phyloP scores from a whole-genome alignment of 306 rosid genomes.

The Hippophae tibetana region DNA sequence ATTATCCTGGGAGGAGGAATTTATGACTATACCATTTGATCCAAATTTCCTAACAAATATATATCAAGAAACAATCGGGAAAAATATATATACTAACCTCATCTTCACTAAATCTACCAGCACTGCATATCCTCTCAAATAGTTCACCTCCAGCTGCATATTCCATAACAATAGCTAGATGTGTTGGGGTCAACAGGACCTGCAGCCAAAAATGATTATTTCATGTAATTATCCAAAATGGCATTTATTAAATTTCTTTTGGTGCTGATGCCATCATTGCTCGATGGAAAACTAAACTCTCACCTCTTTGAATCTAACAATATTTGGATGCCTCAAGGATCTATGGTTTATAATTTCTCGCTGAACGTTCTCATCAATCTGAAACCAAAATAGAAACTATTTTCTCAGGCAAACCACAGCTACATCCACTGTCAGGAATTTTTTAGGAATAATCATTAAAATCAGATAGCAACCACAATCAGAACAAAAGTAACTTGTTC shows the following conservation, averaged over 20 bases:
- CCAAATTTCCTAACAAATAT: no score
- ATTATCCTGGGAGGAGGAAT: no score
- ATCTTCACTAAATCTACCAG: no score
- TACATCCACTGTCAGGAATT: neutral
- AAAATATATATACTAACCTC: no score
- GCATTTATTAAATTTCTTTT: neutral
- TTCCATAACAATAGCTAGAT: conserved; percentile 78
- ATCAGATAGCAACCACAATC: neutral
- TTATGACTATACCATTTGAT: no score
- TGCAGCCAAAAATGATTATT: conserved; percentile 21
- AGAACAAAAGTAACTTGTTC: neutral
- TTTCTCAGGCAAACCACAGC: conserved; percentile 3
- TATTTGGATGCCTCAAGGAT: conserved; percentile 65
- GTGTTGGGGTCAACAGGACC: conserved; percentile 67
- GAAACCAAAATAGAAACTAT: conserved; percentile 20
- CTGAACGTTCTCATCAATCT: conserved; percentile 73
- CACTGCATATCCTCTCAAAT: no score
- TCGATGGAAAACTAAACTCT: conserved; percentile 5
- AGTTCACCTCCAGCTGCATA: conserved; percentile 89
- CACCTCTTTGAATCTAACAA: conserved; percentile 74
- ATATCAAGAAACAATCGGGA: conserved; percentile 16
- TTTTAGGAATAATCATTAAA: neutral
- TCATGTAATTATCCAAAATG: neutral
- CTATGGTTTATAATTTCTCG: conserved; percentile 71
- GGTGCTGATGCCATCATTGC: no score